phyloP scores from a whole-genome alignment of 2,329 filamentous ascomycete species.

The Fusarium phyllophilum region DNA sequence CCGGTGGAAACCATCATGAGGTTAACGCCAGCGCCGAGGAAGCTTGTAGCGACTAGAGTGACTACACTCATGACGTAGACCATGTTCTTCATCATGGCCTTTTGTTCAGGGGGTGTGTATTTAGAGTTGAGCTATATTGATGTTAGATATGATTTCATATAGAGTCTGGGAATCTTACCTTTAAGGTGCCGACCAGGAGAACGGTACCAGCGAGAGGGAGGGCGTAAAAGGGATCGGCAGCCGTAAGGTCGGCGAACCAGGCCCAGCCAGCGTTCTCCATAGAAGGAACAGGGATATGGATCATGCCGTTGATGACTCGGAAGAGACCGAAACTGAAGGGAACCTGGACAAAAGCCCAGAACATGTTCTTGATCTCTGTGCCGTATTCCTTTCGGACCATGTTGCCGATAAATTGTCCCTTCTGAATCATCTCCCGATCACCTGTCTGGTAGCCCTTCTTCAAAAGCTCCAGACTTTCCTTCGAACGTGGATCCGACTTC shows the following conservation, averaged over 20 bases:
- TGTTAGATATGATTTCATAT: constrained; percentile 23
- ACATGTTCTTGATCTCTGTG: constrained; percentile 47
- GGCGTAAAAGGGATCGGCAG: constrained; percentile 80
- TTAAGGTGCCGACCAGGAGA: constrained; percentile 67
- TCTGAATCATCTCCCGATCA: constrained; percentile 56
- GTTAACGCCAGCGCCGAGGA: constrained; percentile 60
- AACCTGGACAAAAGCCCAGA: constrained; percentile 58
- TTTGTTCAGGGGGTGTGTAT: constrained; percentile 47
- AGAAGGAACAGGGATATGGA: constrained; percentile 80
- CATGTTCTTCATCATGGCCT: constrained; percentile 55
- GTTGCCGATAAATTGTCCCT: constrained; percentile 49
- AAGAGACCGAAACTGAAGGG: constrained; percentile 85
- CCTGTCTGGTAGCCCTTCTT: constrained; percentile 52
- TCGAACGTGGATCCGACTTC: constrained; percentile 63
- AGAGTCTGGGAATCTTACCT: constrained; percentile 49
- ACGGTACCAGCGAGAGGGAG: constrained; percentile 72
- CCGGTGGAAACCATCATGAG: constrained; percentile 58
- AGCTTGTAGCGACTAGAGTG: constrained; percentile 57
- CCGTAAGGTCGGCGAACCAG: constrained; percentile 84
- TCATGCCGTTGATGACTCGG: constrained; percentile 79
- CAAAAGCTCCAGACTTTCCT: constrained; percentile 60
- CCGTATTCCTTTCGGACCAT: constrained; percentile 52
- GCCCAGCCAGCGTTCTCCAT: constrained; percentile 75
- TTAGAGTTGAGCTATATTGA: constrained; percentile 50
- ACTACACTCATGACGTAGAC: constrained; percentile 56